Conservation (phyloP, 2,329 filamentous ascomycete species). For the Hirsutella minnesotensis region DNA sequence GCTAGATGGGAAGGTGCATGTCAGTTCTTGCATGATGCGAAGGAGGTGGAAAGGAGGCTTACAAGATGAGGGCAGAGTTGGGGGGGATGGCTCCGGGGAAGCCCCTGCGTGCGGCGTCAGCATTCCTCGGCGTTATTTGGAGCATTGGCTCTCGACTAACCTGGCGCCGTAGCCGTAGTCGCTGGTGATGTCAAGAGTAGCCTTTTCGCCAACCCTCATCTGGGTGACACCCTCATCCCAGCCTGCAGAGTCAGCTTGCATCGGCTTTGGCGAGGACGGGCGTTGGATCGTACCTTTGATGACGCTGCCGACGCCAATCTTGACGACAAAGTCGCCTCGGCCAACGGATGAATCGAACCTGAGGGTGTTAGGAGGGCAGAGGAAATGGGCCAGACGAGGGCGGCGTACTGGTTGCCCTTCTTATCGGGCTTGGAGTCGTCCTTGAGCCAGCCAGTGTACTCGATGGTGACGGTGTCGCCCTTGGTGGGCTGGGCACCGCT, state of each 20-base stretch:
- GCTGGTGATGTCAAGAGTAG: slow-evolving; percentile 65
- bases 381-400: neutral
- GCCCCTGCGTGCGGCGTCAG: no score
- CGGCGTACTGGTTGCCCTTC: slow-evolving; percentile 59
- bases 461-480: slow-evolving; percentile 70
- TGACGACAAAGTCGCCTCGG: slow-evolving; percentile 62
- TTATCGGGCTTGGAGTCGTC: slow-evolving; percentile 47
- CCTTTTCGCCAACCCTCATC: slow-evolving; percentile 89
- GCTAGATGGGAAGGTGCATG: neutral
- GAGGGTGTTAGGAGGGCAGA: neutral
- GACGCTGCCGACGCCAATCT: slow-evolving; percentile 73
- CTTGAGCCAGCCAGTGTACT: slow-evolving; percentile 85
- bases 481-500: slow-evolving; percentile 45
- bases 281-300: slow-evolving; percentile 58
- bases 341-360: slow-evolving; percentile 86
- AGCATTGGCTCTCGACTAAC: slow-evolving; percentile 23
- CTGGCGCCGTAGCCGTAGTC: slow-evolving; percentile 9
- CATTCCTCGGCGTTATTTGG: slow-evolving; percentile 3
- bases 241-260: slow-evolving; percentile 30
- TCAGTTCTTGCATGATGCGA: no score
- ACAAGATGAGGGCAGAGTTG: slow-evolving; percentile 73
- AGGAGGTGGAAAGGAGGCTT: slow-evolving; percentile 24
- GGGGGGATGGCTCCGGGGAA: slow-evolving; percentile 69
- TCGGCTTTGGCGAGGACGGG: slow-evolving; percentile 2
- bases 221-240: slow-evolving; percentile 76